Evolutionary conservation across 2,329 filamentous ascomycete species (phyloP), one percentile per base, ranked within the genome.

Genomic region (Raffaelea albimanens): DNA sequence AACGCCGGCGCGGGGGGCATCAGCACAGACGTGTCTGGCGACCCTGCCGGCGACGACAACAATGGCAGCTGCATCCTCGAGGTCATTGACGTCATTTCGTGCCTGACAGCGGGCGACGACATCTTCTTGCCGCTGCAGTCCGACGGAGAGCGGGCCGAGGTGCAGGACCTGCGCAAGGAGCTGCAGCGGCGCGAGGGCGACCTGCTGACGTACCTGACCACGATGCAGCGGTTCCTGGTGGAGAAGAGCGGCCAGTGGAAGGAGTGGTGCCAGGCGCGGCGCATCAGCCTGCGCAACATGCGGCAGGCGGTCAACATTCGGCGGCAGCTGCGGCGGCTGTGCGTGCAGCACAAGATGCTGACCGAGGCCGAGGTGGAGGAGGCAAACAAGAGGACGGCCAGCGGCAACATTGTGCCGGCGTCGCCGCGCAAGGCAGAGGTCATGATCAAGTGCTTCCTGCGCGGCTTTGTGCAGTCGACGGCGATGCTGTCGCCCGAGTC

Each of bases 11-110:
- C 25, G 25, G 25, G 25, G 7, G 25, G 7, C 25, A 29, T 13
- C 7, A 29, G 7, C 25, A 13, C 25, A 13, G 25, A 7, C 25
- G 34, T 10, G 9, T 8, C 34, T 7, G 34, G 34, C 14, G 18
- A 38, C 7, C 8, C 5, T n/a, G 14, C 34, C 13, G 14, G 18
- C 13, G 34, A 19, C 13, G 18, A 38, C 7, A 38, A 7, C 5
- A 16, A 38, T 8, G n/a, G 14, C 13, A 38, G 14, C 55, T 94
- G 89, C 56, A 67, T 96, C 2, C 64, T 83, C 0, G 88, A 95
- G 55, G 82, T 81, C 4, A 91, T 98, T 53, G 93, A 97, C 58
- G 83, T 96, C 47, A 85, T 84, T 33, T 70, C 80, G 0, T 80
- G 76, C 51, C 70, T 84, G 20, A 82, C 78, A 0, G 70, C 77